Evolutionary conservation across 352 stramenopile genomes (phyloP), one percentile per base, ranked within the genome.

Genomic region (Phytophthora syringae): DNA sequence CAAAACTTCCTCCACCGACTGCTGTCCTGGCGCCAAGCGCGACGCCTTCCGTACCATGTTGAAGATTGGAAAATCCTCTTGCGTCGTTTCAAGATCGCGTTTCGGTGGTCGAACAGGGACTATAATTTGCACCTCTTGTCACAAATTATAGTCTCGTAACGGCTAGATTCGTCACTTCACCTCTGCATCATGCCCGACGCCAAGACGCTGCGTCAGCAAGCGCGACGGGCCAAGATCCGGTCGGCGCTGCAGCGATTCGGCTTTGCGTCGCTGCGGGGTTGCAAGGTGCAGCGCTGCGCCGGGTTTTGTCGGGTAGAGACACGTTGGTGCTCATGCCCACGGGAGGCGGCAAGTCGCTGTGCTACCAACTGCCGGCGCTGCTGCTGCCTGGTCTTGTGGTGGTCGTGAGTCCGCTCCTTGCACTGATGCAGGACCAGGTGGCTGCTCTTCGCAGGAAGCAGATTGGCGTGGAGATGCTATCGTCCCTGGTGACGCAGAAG

Each of bases 281-380:
- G 0, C 79, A 88, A 24, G 79, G 64, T 2, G 57, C 76, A 2
- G 79, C 75, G 27, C 30, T 88, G 49, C 76, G 77, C 15, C 76
- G 70, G 22, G 79, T 86, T 44, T 45, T 88, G 11, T 67, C 58
- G 3, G 60, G 60, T 24, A 75, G 82, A 37, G 71, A 90, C 68
- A 72, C 80, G 15, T 50, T 99, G 13, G 78, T 98, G 32, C 84
- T 99, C 7, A 92, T 98, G 66, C 94, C 97, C n/a, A 99, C 98
- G 12, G 97, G 98, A 6, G 95, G 95, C 28, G 98, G 97, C 56
- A 99, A 99, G 74, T 98, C 90, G 34, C 80, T 99, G 13, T 99
- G 94, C 70, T 99, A 99, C 70, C 95, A 99, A 45, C 72, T 99
- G 3, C 97, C 79, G 1, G 78, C 82, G 21, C 69, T 87, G 44